Evolutionary conservation across 495 filamentous ascomycete species (phyloP), one percentile per base, ranked within the genome.

Genomic region (Trypethelium eluteriae): DNA sequence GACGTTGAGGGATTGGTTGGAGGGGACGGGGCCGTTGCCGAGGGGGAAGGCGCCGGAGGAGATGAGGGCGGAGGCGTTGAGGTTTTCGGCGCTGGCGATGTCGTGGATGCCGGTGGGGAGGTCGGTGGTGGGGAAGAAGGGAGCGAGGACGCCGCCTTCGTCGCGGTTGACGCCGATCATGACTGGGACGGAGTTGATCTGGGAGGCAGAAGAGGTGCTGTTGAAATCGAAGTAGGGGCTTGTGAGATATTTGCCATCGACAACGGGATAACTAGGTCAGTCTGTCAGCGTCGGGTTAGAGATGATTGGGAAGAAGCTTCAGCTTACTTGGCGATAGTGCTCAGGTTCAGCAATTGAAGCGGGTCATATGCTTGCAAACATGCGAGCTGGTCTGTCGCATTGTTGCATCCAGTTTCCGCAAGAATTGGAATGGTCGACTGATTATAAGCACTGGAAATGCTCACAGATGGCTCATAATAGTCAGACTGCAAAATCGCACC

Each of bases 81-180:
- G 25, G 35, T 34, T 41, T 16, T 64, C 50, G 44, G 71, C 59
- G 56, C 11, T 16, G n/a, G 56, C n/a, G 64, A 44, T 41, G 63
- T 70, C 64, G n/a, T 25, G 57, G 36, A 70, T 64, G 57, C 81
- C 81, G 7, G 69, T 69, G 47, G 66, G 67, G 34, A 71, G 65
- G 66, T 70, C 47, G 49, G 71, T 66, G 64, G 53, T 70, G 16
- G 32, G 38, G 47, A 66, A 63, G 41, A 62, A 67, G 38, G 68
- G 66, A 44, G 59, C 46, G 2, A 68, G 63, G 35, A 69, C 68
- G 14, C 65, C 62, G 2, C n/a, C 66, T 56, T 74, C 70, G 67
- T 73, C 71, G 18, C 71, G 69, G 62, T 65, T 69, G 50, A 62
- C 50, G 41, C 69, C 65, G 12, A 57, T 46, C 36, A 73, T 57